These are phyloP conservation scores for Pseudonitzschia pungens DNA, from an alignment of 108 stramenopile genomes.

Conservation along the genomic window DNA sequence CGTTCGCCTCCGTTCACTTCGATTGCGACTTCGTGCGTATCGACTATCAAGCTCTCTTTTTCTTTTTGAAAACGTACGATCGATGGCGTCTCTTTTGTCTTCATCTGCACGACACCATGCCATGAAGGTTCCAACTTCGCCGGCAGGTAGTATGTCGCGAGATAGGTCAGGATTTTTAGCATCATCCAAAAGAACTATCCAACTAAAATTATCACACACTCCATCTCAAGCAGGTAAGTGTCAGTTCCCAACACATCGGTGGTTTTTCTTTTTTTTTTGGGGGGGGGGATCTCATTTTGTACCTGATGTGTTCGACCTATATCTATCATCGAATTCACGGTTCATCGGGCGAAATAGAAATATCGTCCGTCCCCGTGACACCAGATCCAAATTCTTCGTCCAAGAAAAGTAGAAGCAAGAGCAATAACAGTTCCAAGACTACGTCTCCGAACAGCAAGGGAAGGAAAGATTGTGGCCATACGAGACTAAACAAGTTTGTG, in stretches of 20 bases:
- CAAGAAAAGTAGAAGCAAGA: background rate
- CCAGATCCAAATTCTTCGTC: constrained; percentile 6
- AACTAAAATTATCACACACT: background rate
- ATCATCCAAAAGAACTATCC: background rate
- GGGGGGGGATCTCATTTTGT: background rate
- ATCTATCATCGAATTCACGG: background rate
- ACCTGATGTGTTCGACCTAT: background rate
- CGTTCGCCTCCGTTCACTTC: too few relatives aligned
- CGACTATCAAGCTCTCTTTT: background rate
- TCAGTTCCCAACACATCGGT: background rate
- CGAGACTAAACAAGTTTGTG: constrained; percentile 82
- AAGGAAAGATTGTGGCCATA: background rate
- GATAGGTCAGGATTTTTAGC: background rate
- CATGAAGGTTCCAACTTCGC: background rate
- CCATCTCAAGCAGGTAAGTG: background rate
- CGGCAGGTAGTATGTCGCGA: background rate
- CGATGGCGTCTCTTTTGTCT: background rate
- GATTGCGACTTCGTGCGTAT: background rate
- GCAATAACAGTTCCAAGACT: background rate
- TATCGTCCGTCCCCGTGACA: background rate
- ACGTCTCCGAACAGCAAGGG: background rate
- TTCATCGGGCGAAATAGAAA: background rate
- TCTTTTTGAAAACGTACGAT: background rate
- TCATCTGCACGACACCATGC: background rate
- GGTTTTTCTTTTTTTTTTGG: background rate